Percentiles rank a stretch among this genome's conserved stretches.
Evolutionary conservation across 371 early-diverging fungal species (phyloP).

Genomic region (Syncephalis fuscata): DNA sequence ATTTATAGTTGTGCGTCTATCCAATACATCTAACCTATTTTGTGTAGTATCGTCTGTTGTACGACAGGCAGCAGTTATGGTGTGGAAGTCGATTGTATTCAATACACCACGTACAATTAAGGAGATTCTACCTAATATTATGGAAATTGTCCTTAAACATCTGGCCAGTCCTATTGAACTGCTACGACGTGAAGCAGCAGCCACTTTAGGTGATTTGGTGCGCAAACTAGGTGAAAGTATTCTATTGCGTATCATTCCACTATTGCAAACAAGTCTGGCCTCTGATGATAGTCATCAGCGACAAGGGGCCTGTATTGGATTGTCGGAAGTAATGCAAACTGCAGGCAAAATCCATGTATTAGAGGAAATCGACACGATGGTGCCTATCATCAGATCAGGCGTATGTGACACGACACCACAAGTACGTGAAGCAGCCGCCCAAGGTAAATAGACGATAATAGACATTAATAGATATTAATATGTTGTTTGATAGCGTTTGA

Average conservation of each 20-base stretch:
- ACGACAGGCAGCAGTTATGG: constrained; percentile 71
- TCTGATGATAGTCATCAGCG: constrained; percentile 45
- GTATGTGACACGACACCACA: constrained; percentile 55
- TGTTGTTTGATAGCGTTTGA: constrained; percentile 55
- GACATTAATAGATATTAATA: background rate
- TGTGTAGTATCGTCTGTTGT: constrained; percentile 59
- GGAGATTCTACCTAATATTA: constrained; percentile 77
- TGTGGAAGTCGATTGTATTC: constrained; percentile 89
- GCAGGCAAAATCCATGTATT: constrained; percentile 64
- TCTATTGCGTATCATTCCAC: constrained; percentile 71
- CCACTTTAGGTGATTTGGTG: constrained; percentile 89
- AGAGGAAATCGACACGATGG: constrained; percentile 69
- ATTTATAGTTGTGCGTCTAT: too few relatives aligned
- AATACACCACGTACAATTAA: constrained; percentile 95
- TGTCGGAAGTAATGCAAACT: constrained; percentile 78
- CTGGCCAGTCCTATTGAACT: constrained; percentile 59
- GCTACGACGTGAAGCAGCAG: constrained; percentile 64
- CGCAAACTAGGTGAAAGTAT: constrained; percentile 86
- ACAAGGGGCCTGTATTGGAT: constrained; percentile 85
- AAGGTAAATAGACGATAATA: constrained; percentile 12
- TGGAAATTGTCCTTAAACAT: constrained; percentile 67
- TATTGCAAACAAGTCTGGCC: constrained; percentile 63
- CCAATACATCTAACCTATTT: too few relatives aligned
- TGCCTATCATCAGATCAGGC: constrained; percentile 64
- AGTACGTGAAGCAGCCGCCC: constrained; percentile 89